Conservation (phyloP, 192 early-diverging fungal genomes). For the Podila epicladia region DNA sequence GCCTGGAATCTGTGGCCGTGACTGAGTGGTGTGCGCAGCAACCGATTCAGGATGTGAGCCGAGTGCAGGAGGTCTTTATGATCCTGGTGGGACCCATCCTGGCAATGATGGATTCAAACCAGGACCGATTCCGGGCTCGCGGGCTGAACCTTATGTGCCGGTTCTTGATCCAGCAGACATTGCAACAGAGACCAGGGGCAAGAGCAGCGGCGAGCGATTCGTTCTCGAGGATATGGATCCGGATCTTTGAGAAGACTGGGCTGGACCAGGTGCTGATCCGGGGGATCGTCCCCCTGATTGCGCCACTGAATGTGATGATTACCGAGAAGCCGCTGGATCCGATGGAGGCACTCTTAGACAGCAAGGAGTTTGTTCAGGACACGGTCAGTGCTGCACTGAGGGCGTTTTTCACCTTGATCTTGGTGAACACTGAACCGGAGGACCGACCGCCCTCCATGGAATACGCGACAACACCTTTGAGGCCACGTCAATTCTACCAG, state of each 20-base stretch:
- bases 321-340: not conserved
- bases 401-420: constrained; percentile 36
- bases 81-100: constrained; percentile 24
- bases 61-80: constrained; percentile 42
- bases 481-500: not conserved
- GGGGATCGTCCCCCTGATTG: constrained; percentile 15
- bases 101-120: constrained; percentile 19
- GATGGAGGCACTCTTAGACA: not conserved
- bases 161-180: constrained; percentile 17
- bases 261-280: constrained; percentile 36
- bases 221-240: constrained; percentile 38
- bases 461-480: not conserved
- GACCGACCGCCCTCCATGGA: not conserved
- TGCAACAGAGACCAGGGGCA: not conserved
- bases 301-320: constrained; percentile 12
- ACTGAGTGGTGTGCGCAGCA: constrained; percentile 45
- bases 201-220: not conserved
- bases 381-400: constrained; percentile 21
- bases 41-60: constrained; percentile 24
- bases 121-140: constrained; percentile 12
- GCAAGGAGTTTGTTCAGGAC: constrained; percentile 9
- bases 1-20: constrained; percentile 23
- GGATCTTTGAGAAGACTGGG: constrained; percentile 42
- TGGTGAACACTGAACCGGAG: constrained; percentile 30
- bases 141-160: constrained; percentile 30